Percentiles rank a stretch among this genome's conserved stretches.
Evolutionary conservation across 345 rosid genomes (phyloP).

Genomic region (Mangifera indica): DNA sequence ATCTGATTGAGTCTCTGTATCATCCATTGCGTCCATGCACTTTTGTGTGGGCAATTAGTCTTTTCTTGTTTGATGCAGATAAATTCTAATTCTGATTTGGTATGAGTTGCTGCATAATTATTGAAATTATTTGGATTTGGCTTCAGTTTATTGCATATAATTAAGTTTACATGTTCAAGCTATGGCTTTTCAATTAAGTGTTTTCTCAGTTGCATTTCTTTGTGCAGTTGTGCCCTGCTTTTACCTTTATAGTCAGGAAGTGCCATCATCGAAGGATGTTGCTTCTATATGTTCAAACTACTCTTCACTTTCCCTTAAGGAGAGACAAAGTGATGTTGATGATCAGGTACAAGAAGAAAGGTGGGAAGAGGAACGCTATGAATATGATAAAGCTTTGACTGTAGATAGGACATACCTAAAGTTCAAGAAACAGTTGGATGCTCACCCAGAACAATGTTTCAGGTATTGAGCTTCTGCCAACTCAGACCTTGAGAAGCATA

Average conservation of each 20-base stretch:
- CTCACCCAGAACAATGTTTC: slow-evolving; percentile 82
- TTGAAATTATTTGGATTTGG: not conserved
- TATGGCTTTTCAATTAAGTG: not conserved
- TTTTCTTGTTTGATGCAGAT: not conserved
- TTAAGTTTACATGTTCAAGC: not conserved
- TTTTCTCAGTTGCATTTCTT: slow-evolving; percentile 18
- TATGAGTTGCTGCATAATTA: not conserved
- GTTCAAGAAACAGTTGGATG: slow-evolving; percentile 80
- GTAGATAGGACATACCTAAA: slow-evolving; percentile 90
- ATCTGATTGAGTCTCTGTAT: not conserved
- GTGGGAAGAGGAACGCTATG: slow-evolving; percentile 77
- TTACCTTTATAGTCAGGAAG: slow-evolving; percentile 63
- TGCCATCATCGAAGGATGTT: slow-evolving; percentile 38
- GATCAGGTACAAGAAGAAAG: slow-evolving; percentile 50
- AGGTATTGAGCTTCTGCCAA: slow-evolving; percentile 43
- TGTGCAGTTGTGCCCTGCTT: slow-evolving; percentile 79
- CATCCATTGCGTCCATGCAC: not conserved
- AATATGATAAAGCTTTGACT: slow-evolving; percentile 73
- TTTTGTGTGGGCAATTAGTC: not conserved
- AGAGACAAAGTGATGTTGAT: slow-evolving; percentile 34
- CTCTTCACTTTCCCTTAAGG: slow-evolving; percentile 49
- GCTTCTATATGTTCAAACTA: slow-evolving; percentile 37
- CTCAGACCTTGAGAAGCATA: not conserved
- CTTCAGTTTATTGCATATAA: not conserved
- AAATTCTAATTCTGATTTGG: not conserved